Base-by-base conservation (phyloP, 257 asterid genomes). In the Asclepias syriaca region DNA sequence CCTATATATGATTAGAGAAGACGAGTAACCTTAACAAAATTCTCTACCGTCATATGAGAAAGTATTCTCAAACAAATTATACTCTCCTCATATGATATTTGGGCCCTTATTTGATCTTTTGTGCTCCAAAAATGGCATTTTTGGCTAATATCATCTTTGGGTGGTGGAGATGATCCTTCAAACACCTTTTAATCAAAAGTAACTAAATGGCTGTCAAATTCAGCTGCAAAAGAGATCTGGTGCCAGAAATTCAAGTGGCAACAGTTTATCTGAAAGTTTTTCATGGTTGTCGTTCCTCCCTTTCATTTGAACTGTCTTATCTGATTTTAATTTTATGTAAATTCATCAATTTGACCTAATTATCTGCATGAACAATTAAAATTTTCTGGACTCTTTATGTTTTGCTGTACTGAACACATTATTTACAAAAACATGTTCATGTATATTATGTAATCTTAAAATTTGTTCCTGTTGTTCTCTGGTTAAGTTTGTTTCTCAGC, bases 341-440 rank as follows among this genome's bases (percentile, higher is more conserved):
- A 37, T 64, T 64, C 50, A 64, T 64, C 68, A 37, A 64, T 34
- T 64, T 64, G 68, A 64, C 51, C 51, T 34, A 16, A 18, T 37
- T 37, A 37, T 14, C 49, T 37, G 29, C 9, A 32, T 8, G 5
- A 8, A 8, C 48, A 21, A 21, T 1, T 56, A 3, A 13, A 21
- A 0, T 24, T 3, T 55, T n/a, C 12, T 55, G 29, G 29, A 55
- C 3, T 58, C 18, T 22, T 58, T 7, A 58, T 5, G 3, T 58
- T 22, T 2, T 55, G 64, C 5, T 16, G 14, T 58, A 22, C 2
- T 58, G 64, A 24, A 10, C 16, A 0, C 18, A 58, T 24, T 22
- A 22, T 4, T 24, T 21, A 21, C 32, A 8, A 21, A 21, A 21
- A 8, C 1, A 3, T n/a, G 21, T 11, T 56, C 24, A n/a, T 3